These are phyloP conservation scores for Penicillium psychrosexuale DNA, from an alignment of 2,329 filamentous ascomycete species.

Conservation along the genomic window DNA sequence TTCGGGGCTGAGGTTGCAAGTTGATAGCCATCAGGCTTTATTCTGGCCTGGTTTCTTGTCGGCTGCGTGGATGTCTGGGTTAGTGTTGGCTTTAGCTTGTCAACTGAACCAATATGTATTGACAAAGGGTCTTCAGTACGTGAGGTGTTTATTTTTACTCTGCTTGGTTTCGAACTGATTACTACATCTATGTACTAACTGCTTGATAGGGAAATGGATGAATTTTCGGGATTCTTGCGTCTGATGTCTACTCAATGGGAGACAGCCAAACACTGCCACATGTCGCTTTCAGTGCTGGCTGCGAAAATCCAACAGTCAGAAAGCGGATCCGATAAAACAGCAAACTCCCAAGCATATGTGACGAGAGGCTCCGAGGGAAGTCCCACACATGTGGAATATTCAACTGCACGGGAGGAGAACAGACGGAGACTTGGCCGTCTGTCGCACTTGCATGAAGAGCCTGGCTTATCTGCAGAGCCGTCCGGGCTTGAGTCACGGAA, in stretches of 20 bases:
- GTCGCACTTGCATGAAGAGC: not conserved
- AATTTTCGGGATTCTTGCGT: slow-evolving; percentile 32
- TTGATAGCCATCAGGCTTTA: slow-evolving; percentile 32
- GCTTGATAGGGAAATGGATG: slow-evolving; percentile 33
- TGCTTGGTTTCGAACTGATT: not conserved
- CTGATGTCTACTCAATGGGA: slow-evolving; percentile 41
- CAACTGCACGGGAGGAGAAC: not conserved
- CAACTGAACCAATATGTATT: slow-evolving; percentile 41
- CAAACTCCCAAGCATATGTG: slow-evolving; percentile 12
- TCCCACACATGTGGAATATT: not conserved
- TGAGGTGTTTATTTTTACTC: not conserved
- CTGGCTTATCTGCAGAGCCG: not conserved
- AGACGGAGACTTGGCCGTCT: not conserved
- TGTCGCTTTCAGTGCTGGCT: slow-evolving; percentile 34
- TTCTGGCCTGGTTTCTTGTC: slow-evolving; percentile 42
- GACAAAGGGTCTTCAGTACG: slow-evolving; percentile 33
- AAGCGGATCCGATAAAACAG: not conserved
- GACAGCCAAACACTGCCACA: slow-evolving; percentile 40
- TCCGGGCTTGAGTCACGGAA: not conserved
- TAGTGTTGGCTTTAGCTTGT: slow-evolving; percentile 43
- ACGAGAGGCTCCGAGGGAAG: slow-evolving; percentile 1
- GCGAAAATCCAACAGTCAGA: slow-evolving; percentile 29
- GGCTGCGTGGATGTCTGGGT: slow-evolving; percentile 42
- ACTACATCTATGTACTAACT: not conserved
- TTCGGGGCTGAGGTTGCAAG: slow-evolving; percentile 35